phyloP scores from a whole-genome alignment of 768 basidiomycete species.

The Mycena capillaripes region DNA sequence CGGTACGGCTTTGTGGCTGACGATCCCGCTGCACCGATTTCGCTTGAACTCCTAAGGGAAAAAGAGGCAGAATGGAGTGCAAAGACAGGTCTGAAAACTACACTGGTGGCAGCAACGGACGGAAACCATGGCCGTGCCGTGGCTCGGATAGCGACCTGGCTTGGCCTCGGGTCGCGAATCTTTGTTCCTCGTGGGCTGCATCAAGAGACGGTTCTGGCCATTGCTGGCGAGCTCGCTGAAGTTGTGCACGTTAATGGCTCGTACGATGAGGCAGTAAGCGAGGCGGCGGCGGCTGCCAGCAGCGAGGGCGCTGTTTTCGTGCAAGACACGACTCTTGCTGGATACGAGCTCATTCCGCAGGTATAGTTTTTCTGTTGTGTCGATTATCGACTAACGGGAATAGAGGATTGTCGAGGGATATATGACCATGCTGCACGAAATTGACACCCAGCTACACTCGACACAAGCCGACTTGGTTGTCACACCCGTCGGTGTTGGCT shows the following conservation, averaged over 20 bases:
- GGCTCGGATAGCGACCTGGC: constrained; percentile 7
- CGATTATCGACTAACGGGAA: too few species aligned
- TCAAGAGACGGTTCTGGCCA: background rate
- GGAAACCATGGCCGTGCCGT: constrained; percentile 30
- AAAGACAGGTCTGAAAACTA: too few species aligned
- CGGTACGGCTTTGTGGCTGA: too few species aligned
- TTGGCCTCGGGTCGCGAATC: background rate
- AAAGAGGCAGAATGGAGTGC: too few species aligned
- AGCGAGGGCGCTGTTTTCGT: background rate
- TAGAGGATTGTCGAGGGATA: constrained; percentile 25
- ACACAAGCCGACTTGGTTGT: constrained; percentile 6
- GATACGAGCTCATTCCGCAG: constrained; percentile 7
- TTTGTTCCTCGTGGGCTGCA: constrained; percentile 6
- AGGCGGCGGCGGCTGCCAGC: background rate
- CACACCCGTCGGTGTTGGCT: constrained; percentile 25
- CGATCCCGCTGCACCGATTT: too few species aligned
- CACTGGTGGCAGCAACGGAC: constrained; percentile 12
- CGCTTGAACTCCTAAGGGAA: background rate
- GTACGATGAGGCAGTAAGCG: constrained; percentile 1
- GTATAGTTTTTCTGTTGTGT: background rate
- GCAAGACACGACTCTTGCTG: constrained; percentile 5
- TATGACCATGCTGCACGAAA: constrained; percentile 16
- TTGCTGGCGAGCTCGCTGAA: constrained; percentile 11
- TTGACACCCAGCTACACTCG: constrained; percentile 4
- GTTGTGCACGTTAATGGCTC: background rate